Percentiles rank a stretch among this genome's conserved stretches.
Conservation (phyloP, 805 yeast species). For the Naumovozyma baii region DNA sequence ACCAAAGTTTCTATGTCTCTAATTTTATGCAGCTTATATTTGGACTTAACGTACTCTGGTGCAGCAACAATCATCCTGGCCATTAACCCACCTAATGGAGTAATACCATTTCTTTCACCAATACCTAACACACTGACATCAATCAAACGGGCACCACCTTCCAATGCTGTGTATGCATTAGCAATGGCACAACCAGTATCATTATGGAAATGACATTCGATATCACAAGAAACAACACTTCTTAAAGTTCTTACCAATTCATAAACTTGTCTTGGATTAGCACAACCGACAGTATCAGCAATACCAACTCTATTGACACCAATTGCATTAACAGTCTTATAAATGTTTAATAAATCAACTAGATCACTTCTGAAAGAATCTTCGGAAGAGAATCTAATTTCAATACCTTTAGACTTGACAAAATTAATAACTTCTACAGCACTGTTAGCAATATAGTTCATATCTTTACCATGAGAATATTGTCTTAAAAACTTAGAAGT, state of each 20-base stretch:
- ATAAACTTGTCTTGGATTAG: slow-evolving; percentile 97
- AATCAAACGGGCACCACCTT: slow-evolving; percentile 91
- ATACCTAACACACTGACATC: slow-evolving; percentile 95
- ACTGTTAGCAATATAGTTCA: slow-evolving; percentile 91
- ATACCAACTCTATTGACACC: slow-evolving; percentile 99
- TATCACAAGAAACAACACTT: slow-evolving; percentile 90
- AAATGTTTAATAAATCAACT: slow-evolving; percentile 88
- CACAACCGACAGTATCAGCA: slow-evolving; percentile 98
- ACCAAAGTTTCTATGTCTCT: slow-evolving; percentile 93
- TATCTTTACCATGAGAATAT: slow-evolving; percentile 95
- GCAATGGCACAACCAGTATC: slow-evolving; percentile 99
- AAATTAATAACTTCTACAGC: slow-evolving; percentile 96
- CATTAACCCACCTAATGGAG: slow-evolving; percentile 96
- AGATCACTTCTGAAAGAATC: slow-evolving; percentile 96
- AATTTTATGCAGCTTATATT: slow-evolving; percentile 90
- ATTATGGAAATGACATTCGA: slow-evolving; percentile 97
- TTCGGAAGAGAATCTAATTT: slow-evolving; percentile 92
- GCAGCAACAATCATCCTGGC: slow-evolving; percentile 99
- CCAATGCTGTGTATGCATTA: slow-evolving; percentile 95
- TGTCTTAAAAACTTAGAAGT: slow-evolving; percentile 91
- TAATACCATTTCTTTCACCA: slow-evolving; percentile 98
- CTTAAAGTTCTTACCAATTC: slow-evolving; percentile 90
- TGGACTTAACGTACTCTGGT: slow-evolving; percentile 87
- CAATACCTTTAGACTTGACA: slow-evolving; percentile 93
- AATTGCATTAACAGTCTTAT: slow-evolving; percentile 91